Evolutionary conservation across 352 stramenopile genomes (phyloP).

Genomic region (Pythium dissotocum): DNA sequence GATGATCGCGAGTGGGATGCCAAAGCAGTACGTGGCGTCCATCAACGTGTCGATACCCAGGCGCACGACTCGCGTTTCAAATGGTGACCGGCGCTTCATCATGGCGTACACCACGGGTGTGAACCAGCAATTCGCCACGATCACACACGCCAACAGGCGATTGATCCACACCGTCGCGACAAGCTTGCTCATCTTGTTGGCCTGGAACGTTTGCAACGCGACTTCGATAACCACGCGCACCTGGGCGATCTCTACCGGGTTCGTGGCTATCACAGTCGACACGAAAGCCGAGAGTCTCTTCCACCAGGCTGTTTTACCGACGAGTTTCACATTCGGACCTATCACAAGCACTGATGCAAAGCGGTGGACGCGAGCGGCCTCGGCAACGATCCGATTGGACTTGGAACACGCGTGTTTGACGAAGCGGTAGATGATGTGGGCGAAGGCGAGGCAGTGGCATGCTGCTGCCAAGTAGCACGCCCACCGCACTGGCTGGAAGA

Average conservation of each 20-base stretch:
- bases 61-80: neutral
- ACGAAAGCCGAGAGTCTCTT: neutral
- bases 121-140: constrained; percentile 23
- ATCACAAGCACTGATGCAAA: neutral
- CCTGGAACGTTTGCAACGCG: constrained; percentile 15
- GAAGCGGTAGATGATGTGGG: neutral
- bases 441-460: constrained; percentile 2
- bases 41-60: constrained; percentile 3
- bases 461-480: neutral
- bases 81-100: neutral
- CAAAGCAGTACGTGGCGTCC: constrained; percentile 10
- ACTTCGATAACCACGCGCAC: constrained; percentile 15
- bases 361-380: neutral
- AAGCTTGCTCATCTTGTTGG: constrained; percentile 16
- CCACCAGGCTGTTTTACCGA: neutral
- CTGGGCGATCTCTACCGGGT: constrained; percentile 3
- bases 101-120: constrained; percentile 9
- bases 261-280: no score
- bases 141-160: constrained; percentile 7
- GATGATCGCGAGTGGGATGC: constrained; percentile 15
- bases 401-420: neutral
- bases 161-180: constrained; percentile 20
- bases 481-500: neutral
- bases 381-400: neutral
- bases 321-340: neutral